Conservation (phyloP, 441 rosid genomes). For the Hura crepitans region DNA sequence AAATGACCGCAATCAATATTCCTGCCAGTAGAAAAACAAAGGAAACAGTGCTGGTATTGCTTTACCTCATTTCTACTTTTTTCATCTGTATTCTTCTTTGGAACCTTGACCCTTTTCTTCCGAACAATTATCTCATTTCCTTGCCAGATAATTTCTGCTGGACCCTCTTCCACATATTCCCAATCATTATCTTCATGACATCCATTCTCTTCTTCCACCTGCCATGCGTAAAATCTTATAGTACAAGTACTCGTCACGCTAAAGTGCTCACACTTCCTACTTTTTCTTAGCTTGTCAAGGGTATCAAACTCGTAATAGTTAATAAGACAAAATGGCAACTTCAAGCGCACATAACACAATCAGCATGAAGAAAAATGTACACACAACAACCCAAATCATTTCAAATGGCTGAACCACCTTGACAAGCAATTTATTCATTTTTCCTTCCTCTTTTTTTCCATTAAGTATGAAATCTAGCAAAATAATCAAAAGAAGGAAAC, state of each 20-base stretch:
- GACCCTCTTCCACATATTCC: slow-evolving; percentile 87
- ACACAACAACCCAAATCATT: neutral
- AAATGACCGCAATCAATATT: slow-evolving; percentile 14
- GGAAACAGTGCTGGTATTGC: neutral
- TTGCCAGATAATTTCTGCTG: slow-evolving; percentile 83
- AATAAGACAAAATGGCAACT: neutral
- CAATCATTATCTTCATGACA: slow-evolving; percentile 55
- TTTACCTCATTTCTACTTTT: slow-evolving; percentile 46
- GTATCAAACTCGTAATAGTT: neutral
- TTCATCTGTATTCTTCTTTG: slow-evolving; percentile 43
- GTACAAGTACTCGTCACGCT: neutral
- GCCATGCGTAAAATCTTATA: slow-evolving; percentile 10
- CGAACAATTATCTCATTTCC: slow-evolving; percentile 80
- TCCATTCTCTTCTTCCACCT: slow-evolving; percentile 45
- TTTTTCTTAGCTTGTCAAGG: neutral
- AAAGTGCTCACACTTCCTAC: neutral
- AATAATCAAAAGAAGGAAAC: neutral
- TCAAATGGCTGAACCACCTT: neutral
- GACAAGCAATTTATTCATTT: neutral
- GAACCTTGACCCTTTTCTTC: slow-evolving; percentile 77
- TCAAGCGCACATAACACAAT: neutral
- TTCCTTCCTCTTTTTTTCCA: slow-evolving; percentile 1
- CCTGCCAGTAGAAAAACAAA: slow-evolving; percentile 4
- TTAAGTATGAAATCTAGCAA: neutral
- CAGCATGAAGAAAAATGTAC: neutral